These are phyloP conservation scores for Fusarium metavorans DNA, from an alignment of 2,329 filamentous ascomycete genomes.

Conservation along the genomic window DNA sequence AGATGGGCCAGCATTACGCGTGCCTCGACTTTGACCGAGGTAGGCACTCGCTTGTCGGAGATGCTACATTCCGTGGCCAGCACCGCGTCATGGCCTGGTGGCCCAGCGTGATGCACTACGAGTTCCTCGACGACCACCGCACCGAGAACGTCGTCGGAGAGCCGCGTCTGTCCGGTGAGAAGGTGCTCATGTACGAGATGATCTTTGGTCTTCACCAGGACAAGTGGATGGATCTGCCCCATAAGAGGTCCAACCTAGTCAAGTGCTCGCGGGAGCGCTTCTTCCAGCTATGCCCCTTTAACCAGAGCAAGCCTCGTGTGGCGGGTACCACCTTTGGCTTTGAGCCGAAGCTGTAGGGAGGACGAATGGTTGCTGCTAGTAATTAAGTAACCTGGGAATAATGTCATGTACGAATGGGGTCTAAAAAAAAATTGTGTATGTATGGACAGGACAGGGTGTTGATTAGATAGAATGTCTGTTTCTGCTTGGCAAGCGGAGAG, in stretches of 20 bases:
- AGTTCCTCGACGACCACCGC: constrained; percentile 70
- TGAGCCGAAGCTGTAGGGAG: constrained; percentile 56
- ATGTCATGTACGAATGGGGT: neutral
- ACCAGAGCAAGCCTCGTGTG: constrained; percentile 64
- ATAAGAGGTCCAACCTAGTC: constrained; percentile 77
- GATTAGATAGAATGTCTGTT: neutral
- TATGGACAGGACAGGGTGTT: neutral
- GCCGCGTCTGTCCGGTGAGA: constrained; percentile 76
- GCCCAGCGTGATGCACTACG: constrained; percentile 71
- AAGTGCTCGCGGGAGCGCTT: constrained; percentile 74
- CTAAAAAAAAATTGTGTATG: neutral
- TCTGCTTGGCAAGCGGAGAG: neutral
- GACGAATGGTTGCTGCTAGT: neutral
- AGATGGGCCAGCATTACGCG: constrained; percentile 67
- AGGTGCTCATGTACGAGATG: constrained; percentile 79
- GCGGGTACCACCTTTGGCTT: constrained; percentile 65
- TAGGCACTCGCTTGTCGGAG: constrained; percentile 68
- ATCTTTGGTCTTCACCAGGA: constrained; percentile 79
- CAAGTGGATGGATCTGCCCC: constrained; percentile 78
- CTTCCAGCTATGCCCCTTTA: constrained; percentile 74
- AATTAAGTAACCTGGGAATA: neutral
- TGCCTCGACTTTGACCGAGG: constrained; percentile 69
- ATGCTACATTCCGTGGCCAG: constrained; percentile 69
- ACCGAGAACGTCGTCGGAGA: constrained; percentile 73
- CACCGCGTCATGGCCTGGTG: constrained; percentile 72